These are phyloP conservation scores for Mucuna pruriens DNA, from an alignment of 306 rosid species.

Conservation along the genomic window DNA sequence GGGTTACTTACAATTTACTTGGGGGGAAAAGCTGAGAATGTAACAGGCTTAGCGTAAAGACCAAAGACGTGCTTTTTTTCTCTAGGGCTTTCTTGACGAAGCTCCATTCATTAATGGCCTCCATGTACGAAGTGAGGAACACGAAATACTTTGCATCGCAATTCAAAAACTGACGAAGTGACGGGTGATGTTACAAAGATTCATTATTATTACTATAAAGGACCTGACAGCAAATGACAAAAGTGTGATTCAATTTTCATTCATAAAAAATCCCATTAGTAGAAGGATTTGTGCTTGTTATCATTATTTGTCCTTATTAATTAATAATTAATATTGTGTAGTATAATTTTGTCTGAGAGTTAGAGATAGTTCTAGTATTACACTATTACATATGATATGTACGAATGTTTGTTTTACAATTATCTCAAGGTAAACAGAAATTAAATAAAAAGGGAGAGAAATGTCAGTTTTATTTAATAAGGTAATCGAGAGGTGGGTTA, in stretches of 20 bases:
- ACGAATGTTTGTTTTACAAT: no score
- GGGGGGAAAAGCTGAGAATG: slow-evolving; percentile 38
- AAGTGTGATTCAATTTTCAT: no score
- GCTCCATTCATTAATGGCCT: slow-evolving; percentile 49
- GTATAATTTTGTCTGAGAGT: no score
- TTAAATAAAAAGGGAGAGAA: no score
- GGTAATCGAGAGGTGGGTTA: no score
- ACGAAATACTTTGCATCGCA: slow-evolving; percentile 33
- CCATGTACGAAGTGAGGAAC: slow-evolving; percentile 41
- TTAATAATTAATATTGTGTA: no score
- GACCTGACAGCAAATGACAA: slow-evolving; percentile 54
- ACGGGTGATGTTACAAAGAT: slow-evolving; percentile 7
- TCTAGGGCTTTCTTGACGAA: slow-evolving; percentile 56
- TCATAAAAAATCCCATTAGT: slow-evolving; percentile 34
- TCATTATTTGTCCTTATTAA: slow-evolving; percentile 32
- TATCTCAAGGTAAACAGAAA: no score
- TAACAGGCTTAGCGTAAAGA: slow-evolving; percentile 42
- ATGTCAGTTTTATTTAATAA: no score
- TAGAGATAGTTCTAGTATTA: no score
- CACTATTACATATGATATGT: no score
- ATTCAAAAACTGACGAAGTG: slow-evolving; percentile 40
- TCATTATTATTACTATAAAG: slow-evolving; percentile 22
- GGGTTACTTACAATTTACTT: background rate
- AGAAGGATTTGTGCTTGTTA: slow-evolving; percentile 9
- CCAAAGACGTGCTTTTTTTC: slow-evolving; percentile 28